phyloP scores from a whole-genome alignment of 805 yeast species.

The Candida lessepsii region DNA sequence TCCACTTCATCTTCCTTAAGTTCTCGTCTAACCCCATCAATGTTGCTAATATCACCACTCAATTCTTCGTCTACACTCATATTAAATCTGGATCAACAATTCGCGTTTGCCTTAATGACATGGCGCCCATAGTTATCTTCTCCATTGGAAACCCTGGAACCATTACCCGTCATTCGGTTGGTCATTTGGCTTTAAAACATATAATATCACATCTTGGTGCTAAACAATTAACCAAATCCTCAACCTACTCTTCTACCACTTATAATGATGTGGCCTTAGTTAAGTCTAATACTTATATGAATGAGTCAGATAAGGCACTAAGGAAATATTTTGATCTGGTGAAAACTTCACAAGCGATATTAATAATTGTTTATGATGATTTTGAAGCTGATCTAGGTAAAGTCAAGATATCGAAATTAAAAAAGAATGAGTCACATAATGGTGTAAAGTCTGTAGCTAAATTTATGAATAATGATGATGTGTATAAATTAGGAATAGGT shows the following conservation, averaged over 20 bases:
- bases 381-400: slow-evolving; percentile 34
- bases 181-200: slow-evolving; percentile 32
- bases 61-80: slow-evolving; percentile 4
- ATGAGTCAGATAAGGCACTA: slow-evolving; percentile 35
- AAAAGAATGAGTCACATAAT: slow-evolving; percentile 40
- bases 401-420: slow-evolving; percentile 28
- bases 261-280: slow-evolving; percentile 27
- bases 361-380: slow-evolving; percentile 37
- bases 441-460: slow-evolving; percentile 31
- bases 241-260: slow-evolving; percentile 28
- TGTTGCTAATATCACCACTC: no score
- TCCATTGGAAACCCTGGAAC: slow-evolving; percentile 44
- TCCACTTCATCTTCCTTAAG: no score
- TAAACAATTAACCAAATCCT: slow-evolving; percentile 27
- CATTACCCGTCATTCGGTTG: slow-evolving; percentile 39
- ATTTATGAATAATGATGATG: slow-evolving; percentile 7
- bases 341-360: slow-evolving; percentile 14
- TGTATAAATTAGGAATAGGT: slow-evolving; percentile 37
- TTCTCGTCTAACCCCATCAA: no score
- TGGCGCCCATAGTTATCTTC: slow-evolving; percentile 16
- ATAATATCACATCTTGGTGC: slow-evolving; percentile 27
- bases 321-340: slow-evolving; percentile 20
- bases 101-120: slow-evolving; percentile 1
- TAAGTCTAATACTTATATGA: slow-evolving; percentile 40
- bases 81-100: not conserved